A percentile compares a stretch with the other conserved stretches of the same genome.
Conservation (phyloP, 257 asterid species). For the Jasminum sambac region DNA sequence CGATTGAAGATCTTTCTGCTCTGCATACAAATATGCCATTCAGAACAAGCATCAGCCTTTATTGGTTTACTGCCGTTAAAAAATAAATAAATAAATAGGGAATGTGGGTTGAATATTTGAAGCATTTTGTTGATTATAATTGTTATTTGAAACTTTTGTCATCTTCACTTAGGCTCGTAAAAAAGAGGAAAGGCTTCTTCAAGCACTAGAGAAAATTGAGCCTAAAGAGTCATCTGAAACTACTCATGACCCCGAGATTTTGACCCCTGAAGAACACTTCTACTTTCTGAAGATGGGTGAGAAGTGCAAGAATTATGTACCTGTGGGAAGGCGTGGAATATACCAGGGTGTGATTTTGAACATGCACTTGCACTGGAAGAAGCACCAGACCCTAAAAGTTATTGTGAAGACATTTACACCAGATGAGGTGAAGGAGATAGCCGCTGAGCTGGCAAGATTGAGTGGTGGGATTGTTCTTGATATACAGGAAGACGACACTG, state of each 20-base stretch:
- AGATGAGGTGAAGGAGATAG: constrained; percentile 86
- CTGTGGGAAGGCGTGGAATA: constrained; percentile 92
- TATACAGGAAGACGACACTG: constrained; percentile 73
- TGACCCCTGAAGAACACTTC: constrained; percentile 98
- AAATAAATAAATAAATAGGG: neutral
- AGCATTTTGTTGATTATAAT: neutral
- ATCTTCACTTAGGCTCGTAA: constrained; percentile 61
- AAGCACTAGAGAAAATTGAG: constrained; percentile 76
- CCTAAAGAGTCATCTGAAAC: constrained; percentile 81
- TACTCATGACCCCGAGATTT: constrained; percentile 90
- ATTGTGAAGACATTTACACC: constrained; percentile 87
- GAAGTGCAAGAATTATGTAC: constrained; percentile 92
- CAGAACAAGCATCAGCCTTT: neutral
- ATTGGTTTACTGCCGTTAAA: constrained; percentile 8
- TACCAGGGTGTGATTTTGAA: constrained; percentile 94
- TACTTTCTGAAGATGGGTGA: constrained; percentile 93
- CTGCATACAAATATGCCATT: neutral
- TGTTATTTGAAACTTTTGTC: constrained; percentile 17
- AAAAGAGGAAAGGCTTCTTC: constrained; percentile 72
- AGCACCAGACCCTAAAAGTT: constrained; percentile 88
- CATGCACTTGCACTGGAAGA: constrained; percentile 99
- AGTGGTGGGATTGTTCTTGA: constrained; percentile 98
- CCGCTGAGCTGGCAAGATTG: constrained; percentile 82
- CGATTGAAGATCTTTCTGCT: neutral
- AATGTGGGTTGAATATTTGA: neutral